Evolutionary conservation across 1,284 basidiomycete species (phyloP).

Genomic region (Malassezia obtusa): DNA sequence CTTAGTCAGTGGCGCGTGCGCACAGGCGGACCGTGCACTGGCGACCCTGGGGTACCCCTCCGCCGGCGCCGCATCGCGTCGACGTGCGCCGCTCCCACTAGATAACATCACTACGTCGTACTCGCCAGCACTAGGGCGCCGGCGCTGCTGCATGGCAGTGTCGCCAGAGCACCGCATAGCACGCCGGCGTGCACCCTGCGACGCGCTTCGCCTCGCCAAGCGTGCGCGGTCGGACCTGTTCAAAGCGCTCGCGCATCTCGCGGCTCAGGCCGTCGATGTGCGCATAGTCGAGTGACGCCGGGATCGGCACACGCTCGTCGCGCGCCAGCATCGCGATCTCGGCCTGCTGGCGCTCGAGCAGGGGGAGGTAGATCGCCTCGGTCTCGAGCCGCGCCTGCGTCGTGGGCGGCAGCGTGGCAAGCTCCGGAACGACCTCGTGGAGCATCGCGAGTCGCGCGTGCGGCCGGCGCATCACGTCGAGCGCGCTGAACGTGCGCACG

Average conservation of each 20-base stretch:
- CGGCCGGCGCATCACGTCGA: conserved; percentile 63
- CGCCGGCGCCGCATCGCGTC: too few relatives aligned
- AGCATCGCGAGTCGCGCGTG: conserved; percentile 54
- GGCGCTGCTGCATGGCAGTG: not conserved
- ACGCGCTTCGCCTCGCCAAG: conserved; percentile 50
- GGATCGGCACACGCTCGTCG: conserved; percentile 64
- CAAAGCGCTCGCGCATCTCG: conserved; percentile 64
- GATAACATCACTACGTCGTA: too few relatives aligned
- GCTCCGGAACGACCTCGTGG: conserved; percentile 54
- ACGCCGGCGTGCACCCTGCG: conserved; percentile 28
- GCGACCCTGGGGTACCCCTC: not conserved
- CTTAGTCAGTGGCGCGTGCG: not conserved
- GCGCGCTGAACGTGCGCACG: conserved; percentile 55
- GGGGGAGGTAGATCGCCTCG: conserved; percentile 52
- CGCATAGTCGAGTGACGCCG: conserved; percentile 62
- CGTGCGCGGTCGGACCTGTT: conserved; percentile 58
- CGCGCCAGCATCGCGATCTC: conserved; percentile 67
- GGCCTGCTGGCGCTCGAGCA: conserved; percentile 61
- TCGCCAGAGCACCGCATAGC: conserved; percentile 32
- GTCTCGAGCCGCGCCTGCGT: conserved; percentile 60
- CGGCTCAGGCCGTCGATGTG: conserved; percentile 61
- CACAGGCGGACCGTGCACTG: conserved; percentile 55
- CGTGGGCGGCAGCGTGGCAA: conserved; percentile 54
- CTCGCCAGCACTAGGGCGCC: too few relatives aligned
- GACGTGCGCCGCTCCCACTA: too few relatives aligned